Conservation (phyloP, 352 stramenopile genomes). For the Phytophthora pistaciae region DNA sequence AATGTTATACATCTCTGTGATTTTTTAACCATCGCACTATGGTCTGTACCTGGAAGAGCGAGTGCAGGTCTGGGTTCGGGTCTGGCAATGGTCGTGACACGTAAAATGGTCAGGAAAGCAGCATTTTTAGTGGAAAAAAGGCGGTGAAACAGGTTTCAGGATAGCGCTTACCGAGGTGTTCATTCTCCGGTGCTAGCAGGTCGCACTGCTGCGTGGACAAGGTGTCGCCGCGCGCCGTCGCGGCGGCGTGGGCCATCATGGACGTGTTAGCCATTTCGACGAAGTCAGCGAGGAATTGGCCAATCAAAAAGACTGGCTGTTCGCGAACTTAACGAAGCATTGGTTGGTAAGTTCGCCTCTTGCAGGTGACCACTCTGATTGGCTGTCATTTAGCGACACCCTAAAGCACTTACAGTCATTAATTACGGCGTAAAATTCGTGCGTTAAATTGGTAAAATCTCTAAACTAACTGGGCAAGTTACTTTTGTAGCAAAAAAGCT, state of each 20-base stretch:
- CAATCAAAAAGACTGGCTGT: no score
- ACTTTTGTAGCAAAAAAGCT: no score
- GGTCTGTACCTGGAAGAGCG: constrained; percentile 66
- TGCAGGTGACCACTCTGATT: no score
- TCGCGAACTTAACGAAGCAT: no score
- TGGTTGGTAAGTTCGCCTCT: no score
- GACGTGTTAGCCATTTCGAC: neutral
- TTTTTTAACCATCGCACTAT: neutral
- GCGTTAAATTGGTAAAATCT: no score
- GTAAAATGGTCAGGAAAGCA: constrained; percentile 2
- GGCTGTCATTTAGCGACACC: no score
- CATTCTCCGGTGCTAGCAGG: constrained; percentile 72
- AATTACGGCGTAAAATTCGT: no score
- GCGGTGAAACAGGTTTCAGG: neutral
- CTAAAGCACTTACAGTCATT: no score
- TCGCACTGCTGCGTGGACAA: constrained; percentile 44
- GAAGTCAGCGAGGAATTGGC: no score
- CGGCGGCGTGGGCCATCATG: constrained; percentile 9
- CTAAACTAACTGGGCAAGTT: no score
- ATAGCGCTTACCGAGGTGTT: constrained; percentile 58
- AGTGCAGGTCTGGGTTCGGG: constrained; percentile 83
- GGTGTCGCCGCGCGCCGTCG: constrained; percentile 11
- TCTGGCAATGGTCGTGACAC: constrained; percentile 45
- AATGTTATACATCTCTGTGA: neutral
- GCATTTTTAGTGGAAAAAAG: neutral